phyloP scores from a whole-genome alignment of 2,329 filamentous ascomycete genomes.

The Penicillium frequentans region DNA sequence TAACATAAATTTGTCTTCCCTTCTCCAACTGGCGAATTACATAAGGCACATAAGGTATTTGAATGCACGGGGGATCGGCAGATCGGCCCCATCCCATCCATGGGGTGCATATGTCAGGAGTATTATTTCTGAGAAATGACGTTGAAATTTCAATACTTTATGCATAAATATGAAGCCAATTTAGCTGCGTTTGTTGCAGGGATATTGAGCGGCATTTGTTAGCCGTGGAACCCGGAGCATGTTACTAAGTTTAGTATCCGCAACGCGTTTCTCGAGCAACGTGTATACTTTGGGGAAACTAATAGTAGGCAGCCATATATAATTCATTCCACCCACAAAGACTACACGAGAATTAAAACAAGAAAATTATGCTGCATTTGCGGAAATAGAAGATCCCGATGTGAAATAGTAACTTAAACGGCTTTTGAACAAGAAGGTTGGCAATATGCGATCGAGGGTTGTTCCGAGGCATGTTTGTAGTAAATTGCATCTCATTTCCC shows the following conservation, averaged over 20 bases:
- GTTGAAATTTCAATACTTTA: too few relatives aligned
- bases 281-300: neutral
- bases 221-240: neutral
- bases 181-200: too few relatives aligned
- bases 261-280: conserved; percentile 4
- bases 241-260: conserved; percentile 4
- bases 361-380: neutral
- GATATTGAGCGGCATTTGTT: neutral
- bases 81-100: too few relatives aligned
- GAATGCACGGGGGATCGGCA: too few relatives aligned
- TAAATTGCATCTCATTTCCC: neutral
- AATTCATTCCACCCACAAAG: neutral
- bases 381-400: neutral
- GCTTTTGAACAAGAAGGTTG: neutral
- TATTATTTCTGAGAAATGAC: too few relatives aligned
- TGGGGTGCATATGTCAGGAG: too few relatives aligned
- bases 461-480: neutral
- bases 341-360: neutral
- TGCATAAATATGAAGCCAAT: too few relatives aligned
- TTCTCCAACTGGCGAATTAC: too few relatives aligned
- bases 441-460: neutral
- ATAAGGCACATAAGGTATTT: too few relatives aligned
- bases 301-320: conserved; percentile 2
- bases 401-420: neutral
- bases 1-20: too few relatives aligned